These are phyloP conservation scores for Akanthomyces dipterigenus DNA, from an alignment of 2,329 filamentous ascomycete species.

Conservation along the genomic window DNA sequence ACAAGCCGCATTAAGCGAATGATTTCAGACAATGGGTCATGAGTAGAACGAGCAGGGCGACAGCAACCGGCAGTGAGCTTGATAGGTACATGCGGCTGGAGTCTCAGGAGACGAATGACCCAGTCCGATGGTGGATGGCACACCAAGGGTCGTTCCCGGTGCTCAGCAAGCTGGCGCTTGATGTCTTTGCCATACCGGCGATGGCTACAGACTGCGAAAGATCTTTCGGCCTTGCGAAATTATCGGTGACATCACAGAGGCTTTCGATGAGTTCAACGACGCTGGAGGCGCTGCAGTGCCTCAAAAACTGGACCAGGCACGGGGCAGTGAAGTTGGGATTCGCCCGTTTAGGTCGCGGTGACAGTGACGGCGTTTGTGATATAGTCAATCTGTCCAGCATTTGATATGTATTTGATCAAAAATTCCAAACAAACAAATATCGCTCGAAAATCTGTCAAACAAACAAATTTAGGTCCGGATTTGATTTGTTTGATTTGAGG, in stretches of 20 bases:
- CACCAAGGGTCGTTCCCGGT: neutral
- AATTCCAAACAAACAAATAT: conserved; percentile 11
- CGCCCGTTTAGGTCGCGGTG: neutral
- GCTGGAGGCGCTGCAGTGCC: conserved; percentile 6
- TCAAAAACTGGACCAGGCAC: conserved; percentile 7
- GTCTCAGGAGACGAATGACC: neutral
- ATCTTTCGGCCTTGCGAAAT: neutral
- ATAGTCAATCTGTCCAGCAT: neutral
- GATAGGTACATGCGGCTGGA: neutral
- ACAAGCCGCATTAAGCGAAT: neutral
- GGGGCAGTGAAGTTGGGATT: neutral
- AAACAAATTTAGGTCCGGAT: conserved; percentile 11
- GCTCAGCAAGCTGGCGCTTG: neutral
- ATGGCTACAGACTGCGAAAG: neutral
- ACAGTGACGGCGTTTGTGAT: neutral
- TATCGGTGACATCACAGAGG: conserved; percentile 1
- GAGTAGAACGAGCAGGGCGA: neutral
- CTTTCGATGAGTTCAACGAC: conserved; percentile 4
- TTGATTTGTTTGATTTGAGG: conserved; percentile 13
- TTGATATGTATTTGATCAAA: conserved; percentile 8
- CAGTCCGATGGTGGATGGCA: neutral
- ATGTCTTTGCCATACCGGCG: neutral
- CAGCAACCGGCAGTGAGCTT: neutral
- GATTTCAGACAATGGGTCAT: conserved; percentile 1
- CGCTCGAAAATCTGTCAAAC: conserved; percentile 8